These are phyloP conservation scores for Eragrostis curvula DNA, from an alignment of 176 grass and related monocot genomes.

Conservation along the genomic window DNA sequence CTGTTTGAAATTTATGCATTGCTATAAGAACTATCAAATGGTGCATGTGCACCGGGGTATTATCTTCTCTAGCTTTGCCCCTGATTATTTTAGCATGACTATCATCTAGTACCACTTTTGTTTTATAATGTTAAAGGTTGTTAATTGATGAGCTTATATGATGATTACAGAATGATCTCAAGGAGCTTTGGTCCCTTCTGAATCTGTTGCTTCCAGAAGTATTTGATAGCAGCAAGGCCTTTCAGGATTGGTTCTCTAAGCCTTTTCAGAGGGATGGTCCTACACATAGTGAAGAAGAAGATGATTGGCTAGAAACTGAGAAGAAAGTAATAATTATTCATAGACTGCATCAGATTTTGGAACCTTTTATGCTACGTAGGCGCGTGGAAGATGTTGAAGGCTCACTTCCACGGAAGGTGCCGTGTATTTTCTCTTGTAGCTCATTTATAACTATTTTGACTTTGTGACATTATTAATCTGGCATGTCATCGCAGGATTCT, in stretches of 20 bases:
- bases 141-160: constrained; percentile 29
- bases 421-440: constrained; percentile 20
- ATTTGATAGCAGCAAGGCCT: constrained; percentile 97
- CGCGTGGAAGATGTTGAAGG: constrained; percentile 99
- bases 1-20: not conserved
- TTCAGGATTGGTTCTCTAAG: constrained; percentile 99
- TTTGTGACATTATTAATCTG: constrained; percentile 34
- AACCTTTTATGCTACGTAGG: constrained; percentile 97
- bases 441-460: constrained; percentile 3
- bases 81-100: constrained; percentile 12
- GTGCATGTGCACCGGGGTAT: not conserved
- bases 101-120: constrained; percentile 27
- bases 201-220: constrained; percentile 98
- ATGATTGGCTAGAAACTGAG: constrained; percentile 98
- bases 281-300: constrained; percentile 78
- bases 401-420: constrained; percentile 93
- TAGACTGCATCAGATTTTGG: constrained; percentile 95
- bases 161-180: constrained; percentile 89
- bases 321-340: constrained; percentile 99
- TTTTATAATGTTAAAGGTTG: not conserved
- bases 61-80: not conserved
- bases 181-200: constrained; percentile 98
- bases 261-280: constrained; percentile 81
- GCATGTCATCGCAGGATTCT: constrained; percentile 58
- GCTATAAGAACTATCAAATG: not conserved